Evolutionary conservation across 2,329 filamentous ascomycete species (phyloP), one percentile per base, ranked within the genome.

Genomic region (Sporothrix curviconia): DNA sequence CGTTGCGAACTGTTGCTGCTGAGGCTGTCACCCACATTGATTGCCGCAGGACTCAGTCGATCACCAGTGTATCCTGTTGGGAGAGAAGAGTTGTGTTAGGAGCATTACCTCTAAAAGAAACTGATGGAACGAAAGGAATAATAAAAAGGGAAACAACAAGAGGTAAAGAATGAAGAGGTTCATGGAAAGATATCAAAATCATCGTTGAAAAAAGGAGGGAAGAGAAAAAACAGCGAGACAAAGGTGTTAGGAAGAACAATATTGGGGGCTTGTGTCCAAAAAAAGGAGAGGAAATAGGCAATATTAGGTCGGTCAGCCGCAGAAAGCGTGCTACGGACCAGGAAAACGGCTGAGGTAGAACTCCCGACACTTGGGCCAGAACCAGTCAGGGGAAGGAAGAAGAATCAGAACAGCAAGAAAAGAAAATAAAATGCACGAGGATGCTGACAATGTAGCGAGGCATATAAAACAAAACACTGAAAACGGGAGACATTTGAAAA

Each of bases 21-120:
- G 37, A 39, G 40, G 19, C 28, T 53, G 44, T 54, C 55, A 32
- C 25, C 30, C 7, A 40, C 28, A 12, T 54, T 42, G 14, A 56
- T 14, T 3, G n/a, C 25, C 9, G 43, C 15, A 17, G 57, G 55
- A 22, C 55, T 59, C 1, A 55, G 32, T 25, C 51, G 46, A 17
- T 58, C 59, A 25, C 54, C 37, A 30, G 40, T 39, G 19, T 52
- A 59, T 53, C 53, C 57, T 59, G 19, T 34, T n/a, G n/a, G 4
- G 19, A 19, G 12, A 28, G 17, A 32, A 14, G 32, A 52, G 43
- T n/a, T 51, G 28, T 34, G 57, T 50, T 39, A 55, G 37, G 30
- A 57, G 7, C 6, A 24, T 19, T n/a, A n/a, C n/a, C n/a, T n/a
- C n/a, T n/a, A n/a, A n/a, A n/a, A n/a, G n/a, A n/a, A n/a, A n/a